Conservation (phyloP, 2,329 filamentous ascomycete species). For the Knoxdaviesia proteae region DNA sequence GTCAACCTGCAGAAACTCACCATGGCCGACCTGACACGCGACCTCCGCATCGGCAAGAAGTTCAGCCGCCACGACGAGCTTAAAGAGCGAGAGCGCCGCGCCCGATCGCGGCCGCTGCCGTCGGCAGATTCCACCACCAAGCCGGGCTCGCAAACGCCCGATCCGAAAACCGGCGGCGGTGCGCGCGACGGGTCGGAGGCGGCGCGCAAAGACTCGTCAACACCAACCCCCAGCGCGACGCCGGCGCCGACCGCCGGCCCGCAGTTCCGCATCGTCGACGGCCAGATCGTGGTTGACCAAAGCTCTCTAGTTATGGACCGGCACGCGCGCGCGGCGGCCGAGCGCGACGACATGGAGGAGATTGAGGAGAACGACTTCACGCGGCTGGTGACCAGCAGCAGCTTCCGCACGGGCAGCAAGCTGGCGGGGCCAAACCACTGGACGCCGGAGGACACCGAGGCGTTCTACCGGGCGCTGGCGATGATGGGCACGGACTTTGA, state of each 20-base stretch:
- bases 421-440: conserved; percentile 44
- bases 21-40: conserved; percentile 52
- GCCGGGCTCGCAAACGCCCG: not conserved
- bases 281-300: conserved; percentile 52
- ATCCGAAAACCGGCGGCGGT: conserved; percentile 1
- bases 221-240: not conserved
- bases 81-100: conserved; percentile 38
- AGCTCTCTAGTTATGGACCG: conserved; percentile 46
- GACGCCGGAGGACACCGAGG: conserved; percentile 49
- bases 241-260: conserved; percentile 19
- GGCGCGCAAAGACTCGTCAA: not conserved
- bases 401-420: conserved; percentile 41
- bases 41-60: conserved; percentile 50
- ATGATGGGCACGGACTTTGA: conserved; percentile 73
- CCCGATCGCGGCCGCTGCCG: conserved; percentile 6
- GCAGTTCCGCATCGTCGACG: conserved; percentile 45
- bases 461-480: conserved; percentile 53
- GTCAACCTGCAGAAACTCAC: conserved; percentile 47
- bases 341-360: conserved; percentile 32
- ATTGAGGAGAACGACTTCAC: conserved; percentile 67
- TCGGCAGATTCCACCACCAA: not conserved
- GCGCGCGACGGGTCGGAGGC: conserved; percentile 1
- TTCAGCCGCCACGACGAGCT: conserved; percentile 58
- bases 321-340: conserved; percentile 38
- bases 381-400: conserved; percentile 44